Evolutionary conservation across 2,329 filamentous ascomycete species (phyloP).

Genomic region (Pleomassaria siparia): DNA sequence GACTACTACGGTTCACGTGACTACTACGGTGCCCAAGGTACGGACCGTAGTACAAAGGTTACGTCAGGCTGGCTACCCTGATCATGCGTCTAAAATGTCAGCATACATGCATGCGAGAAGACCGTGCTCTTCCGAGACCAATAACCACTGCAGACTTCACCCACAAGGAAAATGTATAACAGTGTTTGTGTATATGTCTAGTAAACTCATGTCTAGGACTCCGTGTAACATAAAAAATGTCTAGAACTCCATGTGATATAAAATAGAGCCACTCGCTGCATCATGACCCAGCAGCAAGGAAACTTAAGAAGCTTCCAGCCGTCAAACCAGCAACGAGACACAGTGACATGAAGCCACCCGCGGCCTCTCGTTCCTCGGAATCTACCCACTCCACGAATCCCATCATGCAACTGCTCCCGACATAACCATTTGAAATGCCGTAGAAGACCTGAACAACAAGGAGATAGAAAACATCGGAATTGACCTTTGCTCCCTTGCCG

Average conservation of each 20-base stretch:
- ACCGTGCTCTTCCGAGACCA: no score
- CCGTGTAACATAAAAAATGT: no score
- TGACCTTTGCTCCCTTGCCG: conserved; percentile 66
- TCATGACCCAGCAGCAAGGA: conserved; percentile 59
- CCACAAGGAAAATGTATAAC: no score
- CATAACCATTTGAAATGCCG: conserved; percentile 82
- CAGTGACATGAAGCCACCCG: conserved; percentile 91
- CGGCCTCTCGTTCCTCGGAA: conserved; percentile 79
- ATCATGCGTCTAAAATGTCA: no score
- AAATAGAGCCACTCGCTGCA: neutral
- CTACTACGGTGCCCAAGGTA: no score
- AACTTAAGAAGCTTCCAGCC: conserved; percentile 85
- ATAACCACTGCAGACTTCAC: no score
- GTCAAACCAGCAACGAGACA: conserved; percentile 84
- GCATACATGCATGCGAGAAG: no score
- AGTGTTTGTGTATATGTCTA: no score
- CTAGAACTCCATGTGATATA: neutral
- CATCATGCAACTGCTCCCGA: conserved; percentile 91
- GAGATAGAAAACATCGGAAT: conserved; percentile 87
- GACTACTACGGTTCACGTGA: no score
- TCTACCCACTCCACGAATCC: conserved; percentile 79
- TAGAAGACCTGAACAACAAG: conserved; percentile 80
- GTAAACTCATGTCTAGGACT: no score
- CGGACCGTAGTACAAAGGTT: no score
- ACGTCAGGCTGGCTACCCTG: no score